phyloP scores from a whole-genome alignment of 345 rosid genomes.

The Eucalyptus leucophloia region DNA sequence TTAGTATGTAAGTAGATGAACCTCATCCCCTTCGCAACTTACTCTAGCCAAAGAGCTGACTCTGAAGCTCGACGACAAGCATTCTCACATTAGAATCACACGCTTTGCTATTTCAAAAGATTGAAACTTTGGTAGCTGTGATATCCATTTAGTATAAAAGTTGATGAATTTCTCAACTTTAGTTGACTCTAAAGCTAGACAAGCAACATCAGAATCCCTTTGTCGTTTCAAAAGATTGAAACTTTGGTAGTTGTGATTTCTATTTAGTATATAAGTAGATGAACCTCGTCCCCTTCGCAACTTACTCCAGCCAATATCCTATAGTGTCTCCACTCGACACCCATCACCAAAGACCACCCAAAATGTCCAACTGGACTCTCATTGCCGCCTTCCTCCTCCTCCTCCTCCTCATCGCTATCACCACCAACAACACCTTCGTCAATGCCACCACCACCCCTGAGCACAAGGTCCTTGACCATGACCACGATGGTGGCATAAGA shows the following conservation, averaged over 20 bases:
- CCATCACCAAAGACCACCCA: too few species aligned
- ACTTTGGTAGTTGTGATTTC: background rate
- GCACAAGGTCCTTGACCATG: too few species aligned
- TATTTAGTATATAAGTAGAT: background rate
- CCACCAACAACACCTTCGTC: too few species aligned
- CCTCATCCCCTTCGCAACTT: background rate
- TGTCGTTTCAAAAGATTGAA: background rate
- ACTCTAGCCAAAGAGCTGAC: background rate
- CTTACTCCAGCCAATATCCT: too few species aligned
- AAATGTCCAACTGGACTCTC: too few species aligned
- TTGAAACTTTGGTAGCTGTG: background rate
- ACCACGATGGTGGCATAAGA: too few species aligned
- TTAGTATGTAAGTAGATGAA: background rate
- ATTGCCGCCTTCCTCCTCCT: fast-evolving
- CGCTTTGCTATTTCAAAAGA: background rate
- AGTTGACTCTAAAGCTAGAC: background rate
- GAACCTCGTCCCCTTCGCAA: too few species aligned
- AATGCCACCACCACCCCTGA: too few species aligned
- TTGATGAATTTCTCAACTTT: too few species aligned
- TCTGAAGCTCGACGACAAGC: background rate
- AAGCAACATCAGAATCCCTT: background rate
- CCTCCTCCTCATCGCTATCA: fast-evolving
- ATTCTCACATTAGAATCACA: background rate
- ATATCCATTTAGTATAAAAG: background rate
- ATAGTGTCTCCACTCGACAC: too few species aligned